Conservation (phyloP, 2,329 filamentous ascomycete genomes). For the Exophiala lecanii-corni region DNA sequence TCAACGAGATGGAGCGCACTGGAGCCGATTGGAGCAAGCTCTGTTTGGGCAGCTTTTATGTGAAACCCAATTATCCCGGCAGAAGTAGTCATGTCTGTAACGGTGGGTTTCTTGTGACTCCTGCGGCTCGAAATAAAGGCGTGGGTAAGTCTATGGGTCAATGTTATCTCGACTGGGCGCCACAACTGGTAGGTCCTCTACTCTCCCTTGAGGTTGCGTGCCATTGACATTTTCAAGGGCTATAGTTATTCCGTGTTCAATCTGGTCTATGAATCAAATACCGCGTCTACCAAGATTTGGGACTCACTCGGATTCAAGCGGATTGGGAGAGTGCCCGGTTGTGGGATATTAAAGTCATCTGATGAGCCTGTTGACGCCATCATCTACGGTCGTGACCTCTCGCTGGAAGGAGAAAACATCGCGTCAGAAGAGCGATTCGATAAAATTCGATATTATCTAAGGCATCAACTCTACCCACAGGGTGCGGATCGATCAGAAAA, state of each 20-base stretch:
- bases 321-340: constrained; percentile 74
- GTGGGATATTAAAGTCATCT: constrained; percentile 65
- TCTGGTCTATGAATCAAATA: constrained; percentile 88
- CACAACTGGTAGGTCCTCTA: constrained; percentile 48
- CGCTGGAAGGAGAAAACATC: constrained; percentile 68
- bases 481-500: constrained; percentile 94
- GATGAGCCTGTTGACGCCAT: constrained; percentile 69
- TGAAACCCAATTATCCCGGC: constrained; percentile 90
- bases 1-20: constrained; percentile 44
- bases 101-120: constrained; percentile 69
- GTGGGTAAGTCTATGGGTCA: constrained; percentile 73
- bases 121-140: constrained; percentile 67
- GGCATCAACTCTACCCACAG: constrained; percentile 86
- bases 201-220: constrained; percentile 1
- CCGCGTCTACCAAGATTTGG: constrained; percentile 86
- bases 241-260: constrained; percentile 95
- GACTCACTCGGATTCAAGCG: constrained; percentile 88
- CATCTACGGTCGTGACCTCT: constrained; percentile 65
- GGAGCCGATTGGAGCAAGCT: constrained; percentile 71
- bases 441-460: constrained; percentile 96
- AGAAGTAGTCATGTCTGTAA: constrained; percentile 85
- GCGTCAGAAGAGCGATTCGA: constrained; percentile 95
- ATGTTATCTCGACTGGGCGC: constrained; percentile 71
- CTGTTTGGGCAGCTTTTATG: constrained; percentile 86
- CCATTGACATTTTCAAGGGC: constrained; percentile 46